A percentile compares a stretch with the other conserved stretches of the same genome.
phyloP scores from a whole-genome alignment of 208 protist genomes.

The Wallacemonas sp. region DNA sequence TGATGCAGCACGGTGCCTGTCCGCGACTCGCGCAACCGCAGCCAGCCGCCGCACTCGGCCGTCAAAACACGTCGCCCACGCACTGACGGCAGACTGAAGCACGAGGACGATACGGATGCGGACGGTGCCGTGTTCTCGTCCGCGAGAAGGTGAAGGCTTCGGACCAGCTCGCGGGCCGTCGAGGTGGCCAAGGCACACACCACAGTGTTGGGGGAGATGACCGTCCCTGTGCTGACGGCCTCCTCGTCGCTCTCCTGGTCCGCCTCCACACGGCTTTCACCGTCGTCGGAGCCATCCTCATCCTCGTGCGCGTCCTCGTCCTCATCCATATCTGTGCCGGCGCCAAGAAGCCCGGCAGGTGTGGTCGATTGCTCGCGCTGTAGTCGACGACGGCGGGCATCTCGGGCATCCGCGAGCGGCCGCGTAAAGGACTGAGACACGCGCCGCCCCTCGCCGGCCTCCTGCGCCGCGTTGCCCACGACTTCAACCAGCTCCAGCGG shows the following conservation, averaged over 20 bases:
- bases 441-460: background rate
- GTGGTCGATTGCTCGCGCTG: background rate
- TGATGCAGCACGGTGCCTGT: constrained; percentile 45
- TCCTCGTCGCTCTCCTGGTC: constrained; percentile 8
- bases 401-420: background rate
- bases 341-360: background rate
- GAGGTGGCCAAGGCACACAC: constrained; percentile 32
- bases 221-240: constrained; percentile 35
- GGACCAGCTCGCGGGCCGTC: background rate
- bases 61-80: constrained; percentile 28
- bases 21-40: constrained; percentile 45
- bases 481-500: background rate
- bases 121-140: background rate
- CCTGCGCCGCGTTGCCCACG: background rate
- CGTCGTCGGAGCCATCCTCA: background rate
- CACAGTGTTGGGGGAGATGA: constrained; percentile 47
- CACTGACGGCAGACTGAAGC: background rate
- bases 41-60: constrained; percentile 47
- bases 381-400: background rate
- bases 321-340: background rate
- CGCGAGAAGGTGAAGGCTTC: background rate
- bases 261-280: background rate
- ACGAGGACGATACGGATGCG: background rate
- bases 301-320: background rate
- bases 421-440: background rate